Percentiles rank a stretch among this genome's conserved stretches.
phyloP scores from a whole-genome alignment of 1,139 yeast species.

The Blastobotrys raffinosifermentans region DNA sequence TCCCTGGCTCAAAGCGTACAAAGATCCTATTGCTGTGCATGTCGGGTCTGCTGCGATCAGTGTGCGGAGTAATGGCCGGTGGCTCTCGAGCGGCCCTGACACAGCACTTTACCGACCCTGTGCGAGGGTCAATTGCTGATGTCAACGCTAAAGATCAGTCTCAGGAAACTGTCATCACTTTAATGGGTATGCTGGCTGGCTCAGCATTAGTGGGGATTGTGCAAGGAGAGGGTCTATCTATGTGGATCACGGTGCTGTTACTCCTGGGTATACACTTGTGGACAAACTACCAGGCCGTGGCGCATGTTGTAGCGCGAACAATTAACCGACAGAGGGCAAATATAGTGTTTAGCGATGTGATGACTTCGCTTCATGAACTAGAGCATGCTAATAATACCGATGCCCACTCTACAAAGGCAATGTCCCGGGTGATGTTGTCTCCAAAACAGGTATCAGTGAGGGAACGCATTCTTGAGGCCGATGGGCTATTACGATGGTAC shows the following conservation, averaged over 20 bases:
- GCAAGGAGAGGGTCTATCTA: conserved; percentile 27
- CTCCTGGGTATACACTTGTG: conserved; percentile 30
- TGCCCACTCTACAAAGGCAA: conserved; percentile 16
- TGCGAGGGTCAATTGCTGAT: conserved; percentile 32
- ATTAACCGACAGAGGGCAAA: conserved; percentile 34
- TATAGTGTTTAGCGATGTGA: conserved; percentile 29
- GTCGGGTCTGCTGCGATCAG: conserved; percentile 32
- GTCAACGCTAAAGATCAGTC: conserved; percentile 37
- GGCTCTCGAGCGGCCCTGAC: conserved; percentile 37
- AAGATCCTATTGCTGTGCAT: conserved; percentile 29
- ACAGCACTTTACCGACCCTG: conserved; percentile 35
- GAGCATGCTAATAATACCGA: conserved; percentile 19
- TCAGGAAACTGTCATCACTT: conserved; percentile 36
- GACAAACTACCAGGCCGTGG: conserved; percentile 35
- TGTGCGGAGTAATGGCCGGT: conserved; percentile 38
- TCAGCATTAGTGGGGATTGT: conserved; percentile 31
- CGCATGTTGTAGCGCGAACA: conserved; percentile 30
- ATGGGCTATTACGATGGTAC: conserved; percentile 29
- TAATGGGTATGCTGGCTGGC: conserved; percentile 36
- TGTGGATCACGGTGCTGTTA: conserved; percentile 28
- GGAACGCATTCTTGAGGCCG: conserved; percentile 32
- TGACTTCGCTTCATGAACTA: conserved; percentile 23
- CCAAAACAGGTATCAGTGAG: conserved; percentile 24
- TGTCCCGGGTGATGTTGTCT: conserved; percentile 25
- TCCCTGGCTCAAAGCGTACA: conserved; percentile 23